Conservation (phyloP, 257 asterid genomes). For the Avicennia marina region DNA sequence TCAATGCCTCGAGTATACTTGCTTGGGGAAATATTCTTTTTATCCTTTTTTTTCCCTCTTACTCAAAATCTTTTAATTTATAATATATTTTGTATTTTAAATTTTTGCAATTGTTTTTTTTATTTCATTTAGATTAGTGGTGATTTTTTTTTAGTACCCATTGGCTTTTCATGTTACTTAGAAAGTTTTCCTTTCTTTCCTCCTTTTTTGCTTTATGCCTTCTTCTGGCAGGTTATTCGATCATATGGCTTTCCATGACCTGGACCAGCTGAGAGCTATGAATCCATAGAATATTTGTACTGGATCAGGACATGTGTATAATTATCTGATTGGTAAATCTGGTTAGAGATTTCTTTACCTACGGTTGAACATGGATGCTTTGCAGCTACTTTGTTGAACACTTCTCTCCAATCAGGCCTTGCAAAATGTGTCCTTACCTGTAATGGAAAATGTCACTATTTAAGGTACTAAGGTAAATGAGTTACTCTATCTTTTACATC, state of each 20-base stretch:
- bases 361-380: conserved; percentile 79
- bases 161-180: neutral
- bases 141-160: no score
- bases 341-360: conserved; percentile 52
- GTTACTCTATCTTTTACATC: neutral
- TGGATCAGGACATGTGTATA: neutral
- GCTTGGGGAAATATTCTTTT: no score
- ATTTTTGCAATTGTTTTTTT: no score
- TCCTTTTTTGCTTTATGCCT: neutral
- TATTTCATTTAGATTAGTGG: no score
- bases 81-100: no score
- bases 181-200: no score
- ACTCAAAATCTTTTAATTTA: no score
- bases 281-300: conserved; percentile 1
- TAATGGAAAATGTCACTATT: conserved; percentile 26
- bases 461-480: neutral
- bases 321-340: conserved; percentile 7
- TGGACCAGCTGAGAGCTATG: neutral
- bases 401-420: conserved; percentile 70
- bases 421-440: conserved; percentile 77
- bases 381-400: conserved; percentile 68
- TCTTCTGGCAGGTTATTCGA: neutral
- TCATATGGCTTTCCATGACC: neutral
- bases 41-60: no score
- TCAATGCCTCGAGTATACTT: no score